phyloP scores from a whole-genome alignment of 768 basidiomycete species.

The Amyloporia xantha region DNA sequence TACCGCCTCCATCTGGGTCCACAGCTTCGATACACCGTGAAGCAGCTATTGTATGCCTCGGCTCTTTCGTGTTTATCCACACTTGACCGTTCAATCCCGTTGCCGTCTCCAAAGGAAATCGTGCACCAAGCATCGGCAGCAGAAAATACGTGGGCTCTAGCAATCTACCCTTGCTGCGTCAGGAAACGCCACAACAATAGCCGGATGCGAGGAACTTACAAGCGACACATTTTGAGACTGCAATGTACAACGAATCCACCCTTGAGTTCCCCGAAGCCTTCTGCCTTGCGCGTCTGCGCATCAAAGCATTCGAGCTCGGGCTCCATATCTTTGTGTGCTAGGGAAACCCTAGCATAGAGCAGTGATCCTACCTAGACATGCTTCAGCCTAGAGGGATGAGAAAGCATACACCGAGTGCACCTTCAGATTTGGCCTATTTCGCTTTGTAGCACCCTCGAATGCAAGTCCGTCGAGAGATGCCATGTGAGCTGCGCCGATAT shows the following conservation, averaged over 20 bases:
- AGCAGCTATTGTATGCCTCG: constrained; percentile 67
- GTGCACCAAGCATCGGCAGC: constrained; percentile 70
- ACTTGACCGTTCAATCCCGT: constrained; percentile 90
- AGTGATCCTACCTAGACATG: constrained; percentile 72
- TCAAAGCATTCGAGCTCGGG: constrained; percentile 97
- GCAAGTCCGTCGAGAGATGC: constrained; percentile 86
- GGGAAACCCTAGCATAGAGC: constrained; percentile 86
- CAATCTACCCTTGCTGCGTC: constrained; percentile 39
- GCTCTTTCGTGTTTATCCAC: constrained; percentile 78
- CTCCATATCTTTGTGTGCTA: constrained; percentile 97
- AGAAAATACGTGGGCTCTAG: constrained; percentile 79
- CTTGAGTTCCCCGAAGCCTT: constrained; percentile 91
- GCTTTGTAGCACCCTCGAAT: constrained; percentile 93
- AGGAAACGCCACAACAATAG: neutral
- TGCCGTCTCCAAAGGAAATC: constrained; percentile 82
- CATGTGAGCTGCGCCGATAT: constrained; percentile 84
- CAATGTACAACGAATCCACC: constrained; percentile 80
- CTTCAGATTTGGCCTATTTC: constrained; percentile 92
- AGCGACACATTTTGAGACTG: constrained; percentile 79
- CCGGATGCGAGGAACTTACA: constrained; percentile 45
- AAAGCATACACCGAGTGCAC: constrained; percentile 33
- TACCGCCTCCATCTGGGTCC: constrained; percentile 66
- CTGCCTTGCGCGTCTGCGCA: constrained; percentile 84
- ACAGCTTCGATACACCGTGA: constrained; percentile 76
- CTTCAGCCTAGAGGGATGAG: neutral